A percentile compares a stretch with the other conserved stretches of the same genome.
Evolutionary conservation across 1,284 basidiomycete species (phyloP).

Genomic region (Termitomyces sp.): DNA sequence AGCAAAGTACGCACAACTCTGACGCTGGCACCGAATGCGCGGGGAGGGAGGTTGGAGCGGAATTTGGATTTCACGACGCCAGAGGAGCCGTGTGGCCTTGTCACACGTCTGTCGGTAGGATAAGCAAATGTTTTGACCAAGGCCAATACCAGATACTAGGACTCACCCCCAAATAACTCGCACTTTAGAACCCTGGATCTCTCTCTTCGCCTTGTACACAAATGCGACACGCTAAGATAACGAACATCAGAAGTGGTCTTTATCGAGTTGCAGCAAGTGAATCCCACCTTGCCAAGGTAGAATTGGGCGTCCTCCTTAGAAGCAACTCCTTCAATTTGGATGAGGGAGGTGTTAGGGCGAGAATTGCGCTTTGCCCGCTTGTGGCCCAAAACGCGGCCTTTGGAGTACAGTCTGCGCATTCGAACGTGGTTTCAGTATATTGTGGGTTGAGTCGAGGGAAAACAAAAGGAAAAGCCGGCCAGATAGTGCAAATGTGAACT

Average conservation of each 20-base stretch:
- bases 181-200: constrained; percentile 88
- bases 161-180: constrained; percentile 95
- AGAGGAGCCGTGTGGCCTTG: constrained; percentile 89
- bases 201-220: constrained; percentile 95
- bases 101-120: constrained; percentile 64
- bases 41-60: constrained; percentile 92
- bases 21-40: constrained; percentile 91
- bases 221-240: constrained; percentile 83
- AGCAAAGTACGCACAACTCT: constrained; percentile 70
- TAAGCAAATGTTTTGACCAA: neutral
- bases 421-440: constrained; percentile 13
- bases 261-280: neutral
- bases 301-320: constrained; percentile 94
- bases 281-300: constrained; percentile 94
- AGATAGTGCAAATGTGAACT: constrained; percentile 1
- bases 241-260: neutral
- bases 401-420: constrained; percentile 80
- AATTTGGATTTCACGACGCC: constrained; percentile 99
- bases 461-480: neutral
- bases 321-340: constrained; percentile 97
- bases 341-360: constrained; percentile 90
- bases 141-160: neutral
- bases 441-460: neutral
- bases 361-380: constrained; percentile 98
- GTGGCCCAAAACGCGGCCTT: constrained; percentile 97